A percentile compares a stretch with the other conserved stretches of the same genome.
phyloP scores from a whole-genome alignment of 106 monocot genomes.

The Phalaenopsis aphrodite region DNA sequence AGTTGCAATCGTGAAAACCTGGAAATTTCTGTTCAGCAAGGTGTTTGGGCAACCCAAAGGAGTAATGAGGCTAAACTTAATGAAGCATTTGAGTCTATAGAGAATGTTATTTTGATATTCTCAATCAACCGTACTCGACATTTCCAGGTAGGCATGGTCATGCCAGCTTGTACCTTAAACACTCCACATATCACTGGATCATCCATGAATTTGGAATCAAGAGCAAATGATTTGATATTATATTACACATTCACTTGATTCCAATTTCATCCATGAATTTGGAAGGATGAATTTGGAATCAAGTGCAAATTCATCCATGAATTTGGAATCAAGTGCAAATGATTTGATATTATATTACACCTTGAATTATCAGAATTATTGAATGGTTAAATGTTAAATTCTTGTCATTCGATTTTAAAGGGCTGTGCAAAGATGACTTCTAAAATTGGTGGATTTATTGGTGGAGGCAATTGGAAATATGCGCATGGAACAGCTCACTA shows the following conservation, averaged over 20 bases:
- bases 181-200: neutral
- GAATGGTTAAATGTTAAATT: neutral
- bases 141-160: conserved; percentile 68
- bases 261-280: neutral
- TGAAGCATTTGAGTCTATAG: conserved; percentile 94
- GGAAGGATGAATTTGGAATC: neutral
- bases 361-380: neutral
- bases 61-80: conserved; percentile 98
- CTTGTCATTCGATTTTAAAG: conserved; percentile 23
- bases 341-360: neutral
- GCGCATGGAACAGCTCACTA: conserved; percentile 99
- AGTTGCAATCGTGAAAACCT: conserved; percentile 99
- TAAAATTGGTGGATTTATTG: conserved; percentile 94
- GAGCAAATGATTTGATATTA: neutral
- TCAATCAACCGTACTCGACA: conserved; percentile 95
- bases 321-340: neutral
- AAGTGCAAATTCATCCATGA: neutral
- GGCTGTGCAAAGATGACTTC: conserved; percentile 99
- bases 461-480: conserved; percentile 99
- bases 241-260: neutral
- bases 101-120: conserved; percentile 97
- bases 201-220: neutral
- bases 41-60: conserved; percentile 98
- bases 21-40: conserved; percentile 99
- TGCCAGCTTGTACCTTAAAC: conserved; percentile 1